Evolutionary conservation across 345 rosid species (phyloP).

Genomic region (Moringa oleifera): DNA sequence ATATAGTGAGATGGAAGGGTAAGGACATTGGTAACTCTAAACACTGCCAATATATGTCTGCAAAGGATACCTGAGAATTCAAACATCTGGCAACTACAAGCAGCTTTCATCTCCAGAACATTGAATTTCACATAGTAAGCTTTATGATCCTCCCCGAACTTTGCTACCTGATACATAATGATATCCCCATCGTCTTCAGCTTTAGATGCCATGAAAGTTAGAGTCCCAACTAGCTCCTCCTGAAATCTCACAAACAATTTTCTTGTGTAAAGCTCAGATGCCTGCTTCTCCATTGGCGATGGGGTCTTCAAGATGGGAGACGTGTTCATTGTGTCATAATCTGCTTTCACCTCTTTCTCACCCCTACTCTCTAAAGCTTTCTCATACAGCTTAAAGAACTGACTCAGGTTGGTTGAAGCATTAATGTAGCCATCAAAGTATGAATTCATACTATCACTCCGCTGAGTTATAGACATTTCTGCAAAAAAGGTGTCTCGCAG

Average conservation of each 20-base stretch:
- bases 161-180: slow-evolving; percentile 41
- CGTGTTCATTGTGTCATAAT: slow-evolving; percentile 40
- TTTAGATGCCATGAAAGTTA: slow-evolving; percentile 46
- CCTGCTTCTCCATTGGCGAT: slow-evolving; percentile 52
- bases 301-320: slow-evolving; percentile 40
- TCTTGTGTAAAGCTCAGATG: slow-evolving; percentile 38
- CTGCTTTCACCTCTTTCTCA: slow-evolving; percentile 48
- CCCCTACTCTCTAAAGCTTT: slow-evolving; percentile 42
- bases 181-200: slow-evolving; percentile 35
- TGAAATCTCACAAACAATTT: slow-evolving; percentile 39
- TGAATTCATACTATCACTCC: slow-evolving; percentile 52
- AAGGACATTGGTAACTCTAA: slow-evolving; percentile 61
- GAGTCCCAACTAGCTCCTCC: slow-evolving; percentile 46
- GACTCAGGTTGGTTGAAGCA: slow-evolving; percentile 51
- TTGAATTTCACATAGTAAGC: slow-evolving; percentile 49
- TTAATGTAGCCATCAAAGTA: slow-evolving; percentile 62
- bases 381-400: slow-evolving; percentile 44
- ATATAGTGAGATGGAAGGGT: slow-evolving; percentile 58
- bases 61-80: slow-evolving; percentile 64
- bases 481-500: slow-evolving; percentile 59
- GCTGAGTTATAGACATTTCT: slow-evolving; percentile 50
- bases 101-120: slow-evolving; percentile 52
- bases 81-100: slow-evolving; percentile 67
- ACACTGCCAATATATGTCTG: slow-evolving; percentile 56
- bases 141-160: slow-evolving; percentile 56